phyloP scores from a whole-genome alignment of 306 rosid genomes.

The Medicago truncatula region MtrunA17r5.0-ANR NC_053043.1:43498501-43499000 shows the following conservation, averaged over 20 bases:
- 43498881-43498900: slow-evolving; percentile 47
- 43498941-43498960: slow-evolving; percentile 45
- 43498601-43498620: not conserved
- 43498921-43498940: slow-evolving; percentile 43
- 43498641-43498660: not conserved
- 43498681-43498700: not conserved
- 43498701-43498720: not conserved
- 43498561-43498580: no score
- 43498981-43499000: not conserved
- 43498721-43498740: not conserved
- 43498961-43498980: slow-evolving; percentile 51
- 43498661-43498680: not conserved
- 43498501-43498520: no score
- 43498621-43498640: not conserved
- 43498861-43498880: slow-evolving; percentile 25
- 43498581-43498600: no score
- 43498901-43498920: slow-evolving; percentile 52
- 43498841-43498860: slow-evolving; percentile 25
- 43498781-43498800: not conserved
- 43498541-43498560: no score
- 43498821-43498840: slow-evolving; percentile 51
- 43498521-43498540: no score
- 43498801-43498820: slow-evolving; percentile 26
- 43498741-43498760: not conserved
- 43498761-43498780: not conserved